Evolutionary conservation across 768 basidiomycete genomes (phyloP), one percentile per base, ranked within the genome.

Genomic region (Mycena crocata): DNA sequence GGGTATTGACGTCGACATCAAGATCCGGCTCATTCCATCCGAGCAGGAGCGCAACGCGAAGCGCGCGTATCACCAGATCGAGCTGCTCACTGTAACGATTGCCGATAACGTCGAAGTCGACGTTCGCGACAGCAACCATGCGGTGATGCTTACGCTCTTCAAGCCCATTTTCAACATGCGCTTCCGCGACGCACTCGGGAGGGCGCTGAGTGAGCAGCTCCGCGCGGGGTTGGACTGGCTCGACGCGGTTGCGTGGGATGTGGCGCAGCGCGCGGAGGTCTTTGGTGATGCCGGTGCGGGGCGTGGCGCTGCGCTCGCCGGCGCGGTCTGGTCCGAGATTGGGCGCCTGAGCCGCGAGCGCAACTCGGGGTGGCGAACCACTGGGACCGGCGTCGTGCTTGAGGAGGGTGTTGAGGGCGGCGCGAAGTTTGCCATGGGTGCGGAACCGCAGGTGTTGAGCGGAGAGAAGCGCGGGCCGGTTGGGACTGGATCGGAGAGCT

Each of bases 381-480:
- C 91, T 0, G 86, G 91, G 0, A 89, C 88, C 0, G 92, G 92
- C 0, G 65, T 93, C 9, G 78, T 93, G 52, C 83, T 87, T 45
- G 85, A 89, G 71, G 86, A 85, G 39, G 64, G 68, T 0, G 63
- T 66, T 19, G 73, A 73, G 45, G 71, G 69, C 14, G 76, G 72
- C 14, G 73, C 79, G 45, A 69, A 75, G 52, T 85, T 93, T 51
- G 92, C 91, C 0, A 78, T 93, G 79, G 92, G 92, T 2, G 89
- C 85, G 8, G 90, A 91, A 76, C 92, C 92, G 37, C 92, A 93
- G 80, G 86, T 93, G 34, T 75, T 93, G 31, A 77, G 85, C 30
- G 89, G 90, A 0, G 85, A 89, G 67, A 92, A 93, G 82, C 83
- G 80, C 4, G 92, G 91, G 0, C 92, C 92, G 0, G 71, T 88